These are phyloP conservation scores for Fusarium compactum DNA, from an alignment of 2,329 filamentous ascomycete species.

Conservation along the genomic window DNA sequence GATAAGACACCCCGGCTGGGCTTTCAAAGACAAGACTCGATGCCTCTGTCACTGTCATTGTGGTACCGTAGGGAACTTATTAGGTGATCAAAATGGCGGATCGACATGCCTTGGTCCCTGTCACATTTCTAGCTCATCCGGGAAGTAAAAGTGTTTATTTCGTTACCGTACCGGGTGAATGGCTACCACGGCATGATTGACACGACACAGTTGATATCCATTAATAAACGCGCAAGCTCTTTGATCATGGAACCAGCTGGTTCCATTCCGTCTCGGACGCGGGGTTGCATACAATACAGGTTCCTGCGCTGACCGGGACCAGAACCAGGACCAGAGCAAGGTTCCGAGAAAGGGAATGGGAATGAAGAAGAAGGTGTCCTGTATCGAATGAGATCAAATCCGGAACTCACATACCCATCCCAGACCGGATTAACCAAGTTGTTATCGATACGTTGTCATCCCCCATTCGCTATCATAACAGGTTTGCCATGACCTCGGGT, in stretches of 20 bases:
- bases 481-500: slow-evolving; percentile 21
- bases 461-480: slow-evolving; percentile 20
- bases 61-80: neutral
- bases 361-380: neutral
- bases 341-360: neutral
- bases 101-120: slow-evolving; percentile 6
- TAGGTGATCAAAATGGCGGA: slow-evolving; percentile 7
- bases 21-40: neutral
- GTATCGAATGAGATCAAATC: slow-evolving; percentile 4
- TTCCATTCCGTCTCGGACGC: neutral
- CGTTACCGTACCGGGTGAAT: slow-evolving; percentile 19
- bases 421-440: neutral
- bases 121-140: slow-evolving; percentile 3
- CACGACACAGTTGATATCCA: slow-evolving; percentile 6
- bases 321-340: neutral
- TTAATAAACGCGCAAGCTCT: neutral
- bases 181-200: slow-evolving; percentile 18
- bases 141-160: slow-evolving; percentile 5
- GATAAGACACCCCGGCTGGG: slow-evolving; percentile 4
- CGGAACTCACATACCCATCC: neutral
- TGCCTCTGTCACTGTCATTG: neutral
- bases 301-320: neutral
- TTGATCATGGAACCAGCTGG: neutral
- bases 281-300: neutral
- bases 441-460: slow-evolving; percentile 16